phyloP scores from a whole-genome alignment of 208 protist species.

The Entamoeba invadens region DNA sequence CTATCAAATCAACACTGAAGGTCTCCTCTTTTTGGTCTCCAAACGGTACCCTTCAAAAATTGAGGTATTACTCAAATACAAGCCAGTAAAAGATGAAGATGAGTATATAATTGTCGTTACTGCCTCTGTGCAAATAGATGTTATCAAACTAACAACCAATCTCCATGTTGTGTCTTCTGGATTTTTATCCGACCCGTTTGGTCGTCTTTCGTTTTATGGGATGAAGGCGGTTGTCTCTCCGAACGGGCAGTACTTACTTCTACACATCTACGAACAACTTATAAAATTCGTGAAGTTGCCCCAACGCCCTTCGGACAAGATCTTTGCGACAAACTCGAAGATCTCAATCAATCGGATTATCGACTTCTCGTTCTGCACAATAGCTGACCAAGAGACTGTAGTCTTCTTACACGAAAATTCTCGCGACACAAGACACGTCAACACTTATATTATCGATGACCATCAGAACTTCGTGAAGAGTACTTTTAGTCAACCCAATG shows the following conservation, averaged over 20 bases:
- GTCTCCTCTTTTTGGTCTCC: not conserved
- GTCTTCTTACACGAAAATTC: not conserved
- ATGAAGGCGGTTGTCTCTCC: not conserved
- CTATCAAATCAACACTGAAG: not conserved
- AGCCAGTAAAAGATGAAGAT: not conserved
- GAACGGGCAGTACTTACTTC: not conserved
- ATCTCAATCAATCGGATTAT: not conserved
- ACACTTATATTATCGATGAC: not conserved
- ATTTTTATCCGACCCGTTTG: not conserved
- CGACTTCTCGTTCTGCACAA: not conserved
- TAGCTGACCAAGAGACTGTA: not conserved
- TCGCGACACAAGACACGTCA: not conserved
- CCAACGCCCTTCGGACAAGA: not conserved
- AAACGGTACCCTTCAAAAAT: not conserved
- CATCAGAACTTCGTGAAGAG: not conserved
- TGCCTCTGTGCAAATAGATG: not conserved
- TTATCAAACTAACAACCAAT: not conserved
- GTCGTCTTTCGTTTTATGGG: not conserved
- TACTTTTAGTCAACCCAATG: not conserved
- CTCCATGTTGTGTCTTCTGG: not conserved
- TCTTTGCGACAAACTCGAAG: not conserved
- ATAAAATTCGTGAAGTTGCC: not conserved
- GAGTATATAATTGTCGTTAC: not conserved
- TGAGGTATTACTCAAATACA: not conserved
- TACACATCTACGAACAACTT: not conserved